phyloP scores from a whole-genome alignment of 176 grass and related monocot genomes.

The Tuctoria greenei region DNA sequence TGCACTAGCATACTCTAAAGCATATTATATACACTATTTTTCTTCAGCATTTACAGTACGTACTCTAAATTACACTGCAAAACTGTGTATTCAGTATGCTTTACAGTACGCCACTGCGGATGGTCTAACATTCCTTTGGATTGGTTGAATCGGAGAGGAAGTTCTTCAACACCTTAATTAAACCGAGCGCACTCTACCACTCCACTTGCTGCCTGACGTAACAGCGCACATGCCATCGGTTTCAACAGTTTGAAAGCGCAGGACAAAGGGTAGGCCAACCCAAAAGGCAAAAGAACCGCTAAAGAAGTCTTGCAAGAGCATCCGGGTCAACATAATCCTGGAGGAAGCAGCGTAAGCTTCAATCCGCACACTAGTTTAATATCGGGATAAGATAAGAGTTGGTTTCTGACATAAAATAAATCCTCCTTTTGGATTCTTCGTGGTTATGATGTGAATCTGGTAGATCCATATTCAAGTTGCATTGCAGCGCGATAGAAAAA shows the following conservation, averaged over 20 bases:
- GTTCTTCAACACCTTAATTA: neutral
- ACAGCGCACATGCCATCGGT: neutral
- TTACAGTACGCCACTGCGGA: too few relatives aligned
- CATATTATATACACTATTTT: too few relatives aligned
- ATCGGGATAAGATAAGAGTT: conserved; percentile 16
- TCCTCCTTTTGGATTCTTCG: neutral
- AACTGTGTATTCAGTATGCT: too few relatives aligned
- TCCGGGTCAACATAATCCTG: conserved; percentile 21
- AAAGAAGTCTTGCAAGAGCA: neutral
- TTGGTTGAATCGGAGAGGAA: neutral
- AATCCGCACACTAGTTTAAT: conserved; percentile 11
- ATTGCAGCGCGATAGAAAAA: neutral
- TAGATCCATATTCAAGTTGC: neutral
- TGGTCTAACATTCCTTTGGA: neutral
- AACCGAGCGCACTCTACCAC: conserved; percentile 16
- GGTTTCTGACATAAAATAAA: neutral
- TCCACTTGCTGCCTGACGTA: neutral
- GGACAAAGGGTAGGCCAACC: conserved; percentile 13
- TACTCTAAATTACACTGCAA: too few relatives aligned
- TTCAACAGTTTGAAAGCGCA: neutral
- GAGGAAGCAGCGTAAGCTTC: neutral
- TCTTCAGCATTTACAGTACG: too few relatives aligned
- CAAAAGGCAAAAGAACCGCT: neutral
- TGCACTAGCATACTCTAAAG: too few relatives aligned
- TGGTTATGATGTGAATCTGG: neutral